Base-by-base conservation (phyloP, 208 protist genomes). In the Trichomonas tenax region DNA sequence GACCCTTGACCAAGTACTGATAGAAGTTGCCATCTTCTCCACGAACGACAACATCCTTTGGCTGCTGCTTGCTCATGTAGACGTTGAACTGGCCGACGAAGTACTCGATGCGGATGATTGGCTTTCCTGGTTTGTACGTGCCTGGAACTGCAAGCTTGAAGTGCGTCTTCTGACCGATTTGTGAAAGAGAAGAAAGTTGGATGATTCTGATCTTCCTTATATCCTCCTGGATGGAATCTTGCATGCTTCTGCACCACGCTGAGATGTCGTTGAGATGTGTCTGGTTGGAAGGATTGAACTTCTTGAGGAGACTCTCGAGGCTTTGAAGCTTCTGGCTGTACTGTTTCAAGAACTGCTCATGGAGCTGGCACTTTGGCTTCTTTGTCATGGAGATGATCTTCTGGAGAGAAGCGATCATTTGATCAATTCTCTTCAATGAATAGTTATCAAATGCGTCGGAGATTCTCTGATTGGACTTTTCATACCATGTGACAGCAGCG, bases 11-110 rank as follows among this genome's bases (percentile, higher is more conserved):
- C 4, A 96, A 34, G 45, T 96, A 96, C 63, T 96, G 93, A 82
- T 82, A 96, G 23, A 82, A 81, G 11, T 96, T 82, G 8, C 93
- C 93, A 96, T 96, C 51, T 96, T 96, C 93, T 21, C 93, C 93
- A 9, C 15, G 15, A 6, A 96, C 34, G 6, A 81, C 36, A 26
- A 96, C 36, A 51, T 96, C 51, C 72, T 96, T 96, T 41, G 93
- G 93, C 44, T 81, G 93, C 72, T 63, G 46, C 34, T 96, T 96
- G 2, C 40, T 49, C 86, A 93, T 93, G n/a, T 93, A 93, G 45
- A 93, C 44, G 46, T 51, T 51, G 44, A 93, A 51, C 46, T 93
- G 86, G n/a, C 86, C 86, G 46, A 93, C 44, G 36, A 93, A 93
- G 31, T 93, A 93, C n/a, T 93, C 44, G 6, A 93, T 93, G 17